phyloP scores from a whole-genome alignment of 176 grass and related monocot species.

The Triticum timopheevii region DNA sequence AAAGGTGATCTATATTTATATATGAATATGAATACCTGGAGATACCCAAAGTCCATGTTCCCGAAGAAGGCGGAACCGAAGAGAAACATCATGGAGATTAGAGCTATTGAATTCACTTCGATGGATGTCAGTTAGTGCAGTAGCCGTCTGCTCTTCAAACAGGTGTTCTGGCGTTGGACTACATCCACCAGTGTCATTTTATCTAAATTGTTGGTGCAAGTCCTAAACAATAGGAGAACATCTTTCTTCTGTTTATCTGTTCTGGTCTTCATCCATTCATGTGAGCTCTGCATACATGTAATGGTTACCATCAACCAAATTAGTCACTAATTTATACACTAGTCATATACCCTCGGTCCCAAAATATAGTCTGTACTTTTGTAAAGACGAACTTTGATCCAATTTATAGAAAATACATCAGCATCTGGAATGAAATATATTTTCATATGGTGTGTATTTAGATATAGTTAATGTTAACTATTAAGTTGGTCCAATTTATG shows the following conservation, averaged over 20 bases:
- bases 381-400: no score
- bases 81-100: not conserved
- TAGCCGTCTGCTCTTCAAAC: not conserved
- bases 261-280: not conserved
- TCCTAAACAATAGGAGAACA: not conserved
- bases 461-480: no score
- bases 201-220: not conserved
- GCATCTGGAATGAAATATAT: no score
- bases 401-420: no score
- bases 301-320: no score
- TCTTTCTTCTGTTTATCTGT: not conserved
- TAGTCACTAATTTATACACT: not conserved
- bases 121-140: not conserved
- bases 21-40: not conserved
- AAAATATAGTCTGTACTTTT: no score
- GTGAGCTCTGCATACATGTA: not conserved
- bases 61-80: not conserved
- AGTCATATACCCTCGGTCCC: no score
- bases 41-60: not conserved
- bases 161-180: not conserved
- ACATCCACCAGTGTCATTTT: not conserved
- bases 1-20: not conserved
- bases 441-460: no score
- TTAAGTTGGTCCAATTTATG: no score
- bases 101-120: not conserved